Base-by-base conservation (phyloP, 331 rosid genomes). In the Stylosanthes scabra region DNA sequence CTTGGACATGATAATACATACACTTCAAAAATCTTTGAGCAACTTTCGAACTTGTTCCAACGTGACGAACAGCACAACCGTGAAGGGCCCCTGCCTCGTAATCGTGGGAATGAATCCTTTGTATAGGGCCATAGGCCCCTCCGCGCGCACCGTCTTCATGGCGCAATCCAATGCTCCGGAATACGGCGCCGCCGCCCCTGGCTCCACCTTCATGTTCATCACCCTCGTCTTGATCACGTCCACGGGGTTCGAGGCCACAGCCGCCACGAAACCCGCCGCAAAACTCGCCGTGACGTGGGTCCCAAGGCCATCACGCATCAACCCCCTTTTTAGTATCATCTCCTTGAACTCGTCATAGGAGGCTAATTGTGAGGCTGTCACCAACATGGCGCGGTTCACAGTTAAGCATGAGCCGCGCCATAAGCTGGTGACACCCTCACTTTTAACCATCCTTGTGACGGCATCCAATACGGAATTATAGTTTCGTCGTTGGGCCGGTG, bases 281-380 rank as follows among this genome's bases (percentile, higher is more conserved):
- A 91, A 88, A n/a, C 97, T 91, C 61, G 97, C 86, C 0, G 85
- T 76, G n/a, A 88, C 89, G 78, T 91, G 97, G 34, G 94, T 91
- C 45, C 92, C 92, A 0, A 86, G 83, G 67, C 97, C 97, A 16
- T 91, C 97, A 0, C 20, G 16, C 94, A 88, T 80, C 51, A 77
- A 11, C 0, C 86, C 82, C 9, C 74, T 88, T 16, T 58, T 75
- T 34, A 91, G 6, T 2, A 91, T 91, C 56, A 34, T 83, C 71
- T 91, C 97, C 77, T 91, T 91, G 31, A 91, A 46, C 80, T 86
- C 84, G 27, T 91, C 94, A 68, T 91, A 91, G 0, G 97, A 75
- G 0, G 97, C 97, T 1, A 91, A 65, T 71, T 91, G 97, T 0
- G 97, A 91, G 5, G 94, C 90, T 1, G 94, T 91, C 27, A 91